These are phyloP conservation scores for Boletus subluridellus DNA, from an alignment of 1,284 basidiomycete genomes.

Conservation along the genomic window DNA sequence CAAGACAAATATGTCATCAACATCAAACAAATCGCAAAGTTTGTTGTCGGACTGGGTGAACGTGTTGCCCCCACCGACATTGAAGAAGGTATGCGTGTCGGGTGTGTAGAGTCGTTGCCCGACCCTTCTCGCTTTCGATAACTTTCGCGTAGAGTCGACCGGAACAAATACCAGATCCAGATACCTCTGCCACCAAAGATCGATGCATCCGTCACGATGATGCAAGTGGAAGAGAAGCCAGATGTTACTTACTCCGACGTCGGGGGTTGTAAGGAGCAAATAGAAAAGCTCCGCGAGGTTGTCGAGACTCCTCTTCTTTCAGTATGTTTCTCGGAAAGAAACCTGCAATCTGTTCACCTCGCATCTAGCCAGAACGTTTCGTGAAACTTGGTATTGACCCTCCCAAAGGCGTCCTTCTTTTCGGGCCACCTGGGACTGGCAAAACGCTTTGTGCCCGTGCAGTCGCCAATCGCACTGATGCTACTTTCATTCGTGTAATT, in stretches of 20 bases:
- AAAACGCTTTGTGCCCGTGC: constrained; percentile 98
- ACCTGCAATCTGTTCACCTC: constrained; percentile 16
- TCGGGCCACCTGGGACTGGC: constrained; percentile 95
- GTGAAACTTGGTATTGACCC: constrained; percentile 99
- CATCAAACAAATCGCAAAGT: constrained; percentile 99
- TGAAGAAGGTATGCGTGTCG: constrained; percentile 99
- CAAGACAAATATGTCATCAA: constrained; percentile 99
- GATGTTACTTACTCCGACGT: constrained; percentile 98
- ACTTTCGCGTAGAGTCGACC: constrained; percentile 61
- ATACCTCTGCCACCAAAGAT: constrained; percentile 99
- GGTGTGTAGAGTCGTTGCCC: constrained; percentile 51
- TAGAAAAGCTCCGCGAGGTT: constrained; percentile 98
- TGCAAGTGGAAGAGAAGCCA: constrained; percentile 99
- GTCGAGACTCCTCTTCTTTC: constrained; percentile 96
- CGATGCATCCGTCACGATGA: constrained; percentile 99
- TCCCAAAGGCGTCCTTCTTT: constrained; percentile 96
- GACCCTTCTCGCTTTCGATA: neutral
- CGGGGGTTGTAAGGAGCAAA: constrained; percentile 99
- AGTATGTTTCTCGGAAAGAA: constrained; percentile 46
- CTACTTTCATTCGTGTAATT: constrained; percentile 98
- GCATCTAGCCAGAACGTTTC: constrained; percentile 86
- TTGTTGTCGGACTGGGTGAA: constrained; percentile 96
- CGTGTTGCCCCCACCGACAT: constrained; percentile 97
- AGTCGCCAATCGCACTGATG: constrained; percentile 98
- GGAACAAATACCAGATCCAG: constrained; percentile 98